Evolutionary conservation across 2,329 filamentous ascomycete genomes (phyloP).

Genomic region (Aquanectria penicillioides): DNA sequence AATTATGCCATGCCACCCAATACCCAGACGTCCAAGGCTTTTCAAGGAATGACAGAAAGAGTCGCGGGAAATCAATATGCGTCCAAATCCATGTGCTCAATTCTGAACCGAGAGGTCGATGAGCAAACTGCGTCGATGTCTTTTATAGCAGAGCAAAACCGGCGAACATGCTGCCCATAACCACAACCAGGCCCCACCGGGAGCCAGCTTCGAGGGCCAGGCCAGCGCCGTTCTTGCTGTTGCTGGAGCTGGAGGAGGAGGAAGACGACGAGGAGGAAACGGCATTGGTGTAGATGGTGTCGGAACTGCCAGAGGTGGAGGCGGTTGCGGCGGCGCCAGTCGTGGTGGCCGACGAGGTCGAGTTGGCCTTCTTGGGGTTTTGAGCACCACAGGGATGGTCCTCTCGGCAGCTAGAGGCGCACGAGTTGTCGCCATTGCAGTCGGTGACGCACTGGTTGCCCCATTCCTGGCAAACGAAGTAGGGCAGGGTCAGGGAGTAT

Average conservation of each 20-base stretch:
- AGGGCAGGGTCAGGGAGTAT: slow-evolving; percentile 82
- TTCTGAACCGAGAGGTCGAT: neutral
- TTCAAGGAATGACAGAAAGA: slow-evolving; percentile 33
- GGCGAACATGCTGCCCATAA: slow-evolving; percentile 51
- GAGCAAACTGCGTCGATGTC: neutral
- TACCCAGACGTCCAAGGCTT: slow-evolving; percentile 41
- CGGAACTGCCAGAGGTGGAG: slow-evolving; percentile 43
- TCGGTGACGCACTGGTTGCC: slow-evolving; percentile 72
- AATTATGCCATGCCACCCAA: slow-evolving; percentile 35
- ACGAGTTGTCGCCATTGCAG: slow-evolving; percentile 67
- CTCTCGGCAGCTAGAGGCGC: slow-evolving; percentile 68
- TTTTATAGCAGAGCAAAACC: slow-evolving; percentile 53
- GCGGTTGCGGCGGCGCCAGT: slow-evolving; percentile 52
- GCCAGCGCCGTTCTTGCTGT: slow-evolving; percentile 42
- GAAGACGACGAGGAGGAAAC: too few relatives aligned
- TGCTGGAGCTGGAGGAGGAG: slow-evolving; percentile 16
- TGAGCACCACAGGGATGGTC: slow-evolving; percentile 79
- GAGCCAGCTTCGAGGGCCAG: slow-evolving; percentile 47
- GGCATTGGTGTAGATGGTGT: slow-evolving; percentile 47
- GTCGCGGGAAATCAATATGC: slow-evolving; percentile 30
- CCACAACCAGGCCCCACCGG: slow-evolving; percentile 50
- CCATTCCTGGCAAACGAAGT: slow-evolving; percentile 78
- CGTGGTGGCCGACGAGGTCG: slow-evolving; percentile 51
- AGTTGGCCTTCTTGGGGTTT: slow-evolving; percentile 69
- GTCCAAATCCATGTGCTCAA: slow-evolving; percentile 19